These are phyloP conservation scores for Ceratocystis colombiana DNA, from an alignment of 2,329 filamentous ascomycete species.

Conservation along the genomic window DNA sequence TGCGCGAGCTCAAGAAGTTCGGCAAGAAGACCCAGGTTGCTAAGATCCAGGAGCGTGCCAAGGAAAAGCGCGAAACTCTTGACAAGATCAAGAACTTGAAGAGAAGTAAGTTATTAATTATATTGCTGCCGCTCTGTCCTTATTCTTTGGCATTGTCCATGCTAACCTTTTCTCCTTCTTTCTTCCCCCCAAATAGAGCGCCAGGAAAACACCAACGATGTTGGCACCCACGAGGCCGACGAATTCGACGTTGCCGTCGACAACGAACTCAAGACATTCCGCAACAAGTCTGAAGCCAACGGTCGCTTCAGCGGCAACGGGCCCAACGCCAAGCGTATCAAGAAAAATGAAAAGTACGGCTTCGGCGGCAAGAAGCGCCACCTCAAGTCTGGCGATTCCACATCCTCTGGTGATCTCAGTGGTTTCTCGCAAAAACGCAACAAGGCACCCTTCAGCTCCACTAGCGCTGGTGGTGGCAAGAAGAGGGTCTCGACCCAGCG, in stretches of 20 bases:
- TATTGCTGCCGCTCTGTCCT: not conserved
- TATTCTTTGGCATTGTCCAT: slow-evolving; percentile 23
- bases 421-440: slow-evolving; percentile 65
- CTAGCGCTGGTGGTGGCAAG: slow-evolving; percentile 22
- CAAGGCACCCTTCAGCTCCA: slow-evolving; percentile 24
- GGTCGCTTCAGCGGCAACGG: slow-evolving; percentile 34
- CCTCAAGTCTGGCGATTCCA: slow-evolving; percentile 79
- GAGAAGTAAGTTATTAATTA: slow-evolving; percentile 59
- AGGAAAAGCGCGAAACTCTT: slow-evolving; percentile 82
- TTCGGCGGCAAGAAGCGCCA: slow-evolving; percentile 94
- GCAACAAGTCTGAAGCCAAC: slow-evolving; percentile 34
- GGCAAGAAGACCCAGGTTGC: slow-evolving; percentile 96
- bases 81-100: slow-evolving; percentile 94
- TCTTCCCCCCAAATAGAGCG: slow-evolving; percentile 55
- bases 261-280: slow-evolving; percentile 42
- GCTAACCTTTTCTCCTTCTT: slow-evolving; percentile 28
- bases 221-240: slow-evolving; percentile 64
- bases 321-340: slow-evolving; percentile 65
- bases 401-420: slow-evolving; percentile 68
- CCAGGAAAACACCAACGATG: slow-evolving; percentile 53
- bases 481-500: slow-evolving; percentile 20
- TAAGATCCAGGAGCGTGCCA: slow-evolving; percentile 86
- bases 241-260: slow-evolving; percentile 88
- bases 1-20: slow-evolving; percentile 96
- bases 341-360: slow-evolving; percentile 91